Evolutionary conservation across 768 basidiomycete species (phyloP).

Genomic region (Naematelia aurantialba): DNA sequence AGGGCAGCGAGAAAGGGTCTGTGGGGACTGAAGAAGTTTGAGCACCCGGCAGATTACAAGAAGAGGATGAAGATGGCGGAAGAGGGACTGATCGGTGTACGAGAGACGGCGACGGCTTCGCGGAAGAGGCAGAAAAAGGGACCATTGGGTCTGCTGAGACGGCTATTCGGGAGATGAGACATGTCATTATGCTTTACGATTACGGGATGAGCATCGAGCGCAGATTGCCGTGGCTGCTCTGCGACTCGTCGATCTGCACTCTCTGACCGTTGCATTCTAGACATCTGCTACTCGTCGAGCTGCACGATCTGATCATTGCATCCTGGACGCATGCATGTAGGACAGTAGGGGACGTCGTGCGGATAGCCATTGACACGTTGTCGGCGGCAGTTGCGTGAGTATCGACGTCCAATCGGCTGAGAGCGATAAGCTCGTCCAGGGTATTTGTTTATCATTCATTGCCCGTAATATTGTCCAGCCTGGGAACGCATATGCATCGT

Average conservation of each 20-base stretch:
- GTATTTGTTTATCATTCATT: not conserved
- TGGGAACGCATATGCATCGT: too few species aligned
- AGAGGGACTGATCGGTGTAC: slow-evolving; percentile 17
- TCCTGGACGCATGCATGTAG: too few species aligned
- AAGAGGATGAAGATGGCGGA: slow-evolving; percentile 53
- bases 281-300: too few species aligned
- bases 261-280: too few species aligned
- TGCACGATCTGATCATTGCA: too few species aligned
- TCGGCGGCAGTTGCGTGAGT: not conserved
- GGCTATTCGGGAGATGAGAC: not conserved
- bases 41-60: slow-evolving; percentile 79
- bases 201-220: not conserved
- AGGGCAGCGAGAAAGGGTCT: slow-evolving; percentile 68
- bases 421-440: not conserved
- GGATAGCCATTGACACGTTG: too few species aligned
- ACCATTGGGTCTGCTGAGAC: not conserved
- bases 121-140: not conserved
- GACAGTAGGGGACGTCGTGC: too few species aligned
- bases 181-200: not conserved
- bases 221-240: too few species aligned
- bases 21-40: slow-evolving; percentile 61
- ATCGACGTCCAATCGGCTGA: not conserved
- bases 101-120: not conserved
- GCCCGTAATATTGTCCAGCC: too few species aligned
- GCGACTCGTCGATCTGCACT: too few species aligned